Evolutionary conservation across 305 asterid species (phyloP), one percentile per base, ranked within the genome.

Genomic region (Euphrasia arctica): DNA sequence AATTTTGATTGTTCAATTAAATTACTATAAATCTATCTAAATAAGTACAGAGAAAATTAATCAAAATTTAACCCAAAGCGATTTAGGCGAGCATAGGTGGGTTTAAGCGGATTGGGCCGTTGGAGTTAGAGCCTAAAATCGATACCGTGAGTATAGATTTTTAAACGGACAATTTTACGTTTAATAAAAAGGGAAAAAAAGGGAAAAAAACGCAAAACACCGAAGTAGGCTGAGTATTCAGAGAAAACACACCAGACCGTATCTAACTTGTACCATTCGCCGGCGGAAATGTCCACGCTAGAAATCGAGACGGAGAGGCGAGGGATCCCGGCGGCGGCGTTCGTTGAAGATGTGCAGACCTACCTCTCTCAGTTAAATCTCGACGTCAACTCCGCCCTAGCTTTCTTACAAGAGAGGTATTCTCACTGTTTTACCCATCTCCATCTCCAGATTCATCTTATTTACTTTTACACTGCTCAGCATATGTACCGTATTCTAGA

Each of bases 401-500:
- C 97, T 14, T 85, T 87, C 79, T 78, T 92, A 61, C 96, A 92
- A 80, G 98, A 92, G 74, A 90, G 98, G 95, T 92, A 12, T 3
- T 60, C 9, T 36, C 63, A 34, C 25, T 63, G 55, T 2, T 45
- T 55, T 69, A 18, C 22, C 22, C 22, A 18, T 56, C 0, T 29
- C 28, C 47, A 4, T 9, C 7, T 60, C 29, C 49, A 7, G 65
- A 51, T 67, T 45, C 36, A 1, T n/a, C 59, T 6, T 56, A 27
- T 60, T 51, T 49, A 25, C n/a, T 55, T 43, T 25, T 28, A 13
- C 56, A 10, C 29, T 63, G 68, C 63, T 9, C 51, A 48, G 29
- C 25, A 18, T 8, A 4, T 9, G 4, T 45, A 14, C 55, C 29
- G 10, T 13, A 36, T 12, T 59, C 47, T 45, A 36, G 32, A 58